phyloP scores from a whole-genome alignment of 768 basidiomycete species.

The Kwoniella bestiolae region DNA sequence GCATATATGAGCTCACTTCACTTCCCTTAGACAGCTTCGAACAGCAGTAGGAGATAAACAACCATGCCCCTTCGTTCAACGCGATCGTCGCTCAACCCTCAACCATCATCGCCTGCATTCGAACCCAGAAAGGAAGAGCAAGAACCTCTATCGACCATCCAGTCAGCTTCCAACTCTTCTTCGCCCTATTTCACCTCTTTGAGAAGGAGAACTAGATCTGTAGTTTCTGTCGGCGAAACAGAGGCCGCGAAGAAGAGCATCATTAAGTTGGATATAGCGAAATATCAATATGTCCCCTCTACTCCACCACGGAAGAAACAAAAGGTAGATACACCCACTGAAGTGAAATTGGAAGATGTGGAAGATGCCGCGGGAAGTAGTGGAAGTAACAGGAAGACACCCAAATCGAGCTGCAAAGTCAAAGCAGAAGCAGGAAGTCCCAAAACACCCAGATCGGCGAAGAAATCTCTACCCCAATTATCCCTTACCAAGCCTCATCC shows the following conservation, averaged over 20 bases:
- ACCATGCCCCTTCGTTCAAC: too few species aligned
- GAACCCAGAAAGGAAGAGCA: not conserved
- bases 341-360: conserved; percentile 20
- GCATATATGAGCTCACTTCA: too few species aligned
- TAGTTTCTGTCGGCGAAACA: not conserved
- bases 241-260: not conserved
- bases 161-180: conserved; percentile 1
- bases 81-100: too few species aligned
- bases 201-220: conserved; percentile 26
- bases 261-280: conserved; percentile 3
- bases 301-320: conserved; percentile 28
- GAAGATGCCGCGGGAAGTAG: not conserved
- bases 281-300: conserved; percentile 17
- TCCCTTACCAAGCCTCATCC: conserved; percentile 54
- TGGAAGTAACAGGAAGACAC: too few species aligned
- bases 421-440: not conserved
- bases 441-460: conserved; percentile 37
- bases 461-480: conserved; percentile 45
- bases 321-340: not conserved
- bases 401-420: conserved; percentile 3
- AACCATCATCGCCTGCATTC: not conserved
- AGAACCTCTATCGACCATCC: not conserved
- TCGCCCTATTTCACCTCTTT: conserved; percentile 24
- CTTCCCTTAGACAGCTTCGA: too few species aligned
- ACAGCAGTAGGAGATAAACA: too few species aligned